Conservation (phyloP, 495 filamentous ascomycete genomes). For the Chaetomium fimeti region DNA sequence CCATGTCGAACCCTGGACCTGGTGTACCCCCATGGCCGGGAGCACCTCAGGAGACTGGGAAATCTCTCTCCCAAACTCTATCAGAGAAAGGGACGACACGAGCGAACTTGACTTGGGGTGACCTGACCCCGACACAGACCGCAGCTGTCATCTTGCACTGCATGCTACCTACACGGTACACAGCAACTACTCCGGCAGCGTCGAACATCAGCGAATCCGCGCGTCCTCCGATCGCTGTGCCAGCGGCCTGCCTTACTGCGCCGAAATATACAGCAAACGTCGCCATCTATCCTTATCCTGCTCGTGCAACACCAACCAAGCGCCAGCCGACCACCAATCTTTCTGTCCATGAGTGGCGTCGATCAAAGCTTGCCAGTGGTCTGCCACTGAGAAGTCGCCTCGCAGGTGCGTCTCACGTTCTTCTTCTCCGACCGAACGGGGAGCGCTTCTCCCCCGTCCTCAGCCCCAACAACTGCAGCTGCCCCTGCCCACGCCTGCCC, state of each 20-base stretch:
- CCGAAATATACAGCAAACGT: background rate
- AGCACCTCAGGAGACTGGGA: slow-evolving; percentile 4
- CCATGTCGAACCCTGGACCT: slow-evolving; percentile 14
- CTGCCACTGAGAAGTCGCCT: background rate
- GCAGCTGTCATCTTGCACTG: background rate
- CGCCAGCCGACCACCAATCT: slow-evolving; percentile 12
- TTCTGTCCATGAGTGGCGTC: slow-evolving; percentile 13
- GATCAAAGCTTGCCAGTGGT: background rate
- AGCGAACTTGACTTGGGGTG: background rate
- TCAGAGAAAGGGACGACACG: background rate
- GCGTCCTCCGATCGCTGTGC: slow-evolving; percentile 5
- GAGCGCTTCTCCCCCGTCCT: background rate
- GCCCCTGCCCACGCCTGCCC: slow-evolving; percentile 3
- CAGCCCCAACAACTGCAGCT: background rate
- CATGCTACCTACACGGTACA: too few relatives aligned
- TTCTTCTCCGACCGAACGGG: background rate
- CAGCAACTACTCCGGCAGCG: background rate
- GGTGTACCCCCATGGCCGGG: slow-evolving; percentile 1
- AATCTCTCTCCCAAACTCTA: slow-evolving; percentile 6
- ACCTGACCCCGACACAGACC: background rate
- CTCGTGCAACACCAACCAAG: slow-evolving; percentile 13
- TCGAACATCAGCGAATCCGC: background rate
- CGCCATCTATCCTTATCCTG: background rate
- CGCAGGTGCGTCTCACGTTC: background rate
- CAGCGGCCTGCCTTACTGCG: slow-evolving; percentile 9